Evolutionary conservation across 2,329 filamentous ascomycete species (phyloP), one percentile per base, ranked within the genome.

Genomic region (Pyrenochaeta sp.): DNA sequence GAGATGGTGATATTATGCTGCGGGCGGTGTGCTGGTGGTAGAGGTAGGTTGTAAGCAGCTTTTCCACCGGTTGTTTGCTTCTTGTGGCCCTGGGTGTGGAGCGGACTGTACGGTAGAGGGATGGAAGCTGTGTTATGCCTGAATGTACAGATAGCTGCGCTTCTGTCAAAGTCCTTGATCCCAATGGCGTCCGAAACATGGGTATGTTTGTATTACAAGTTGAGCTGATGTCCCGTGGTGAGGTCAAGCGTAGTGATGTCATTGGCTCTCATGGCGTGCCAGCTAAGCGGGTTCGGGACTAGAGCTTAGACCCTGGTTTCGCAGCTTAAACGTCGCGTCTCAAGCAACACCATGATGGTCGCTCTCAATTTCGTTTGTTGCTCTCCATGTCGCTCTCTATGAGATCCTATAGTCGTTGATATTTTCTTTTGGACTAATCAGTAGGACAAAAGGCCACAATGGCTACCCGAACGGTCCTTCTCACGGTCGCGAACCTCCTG

Each of bases 401-500:
- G 36, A 28, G 19, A 39, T 46, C 37, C n/a, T 40, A 15, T 40
- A 28, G 9, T 52, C 32, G 27, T 24, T 48, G 27, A 49, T 37
- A 28, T 47, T 24, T 27, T 49, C 28, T 43, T 46, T 42, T 30
- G 44, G 22, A 45, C 52, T 48, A 48, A 56, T 49, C 5, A 19
- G 39, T 51, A 62, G 51, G 51, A 52, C 10, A 6, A 15, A 2
- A 6, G 28, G 50, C 32, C 40, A 52, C 61, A 53, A 76, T 75
- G 74, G 67, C 68, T 46, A 36, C 50, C 42, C 66, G 65, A 55
- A 65, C 64, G n/a, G 28, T 72, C 46, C 68, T 81, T 57, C 85
- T 93, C 59, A 74, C 85, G 50, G 78, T 87, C 63, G 90, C 92
- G 71, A 97, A 97, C 77, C 55, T 93, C 32, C 79, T 97, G 59